Conservation (phyloP, 139 green algal species). For the Volvox africanus region DNA sequence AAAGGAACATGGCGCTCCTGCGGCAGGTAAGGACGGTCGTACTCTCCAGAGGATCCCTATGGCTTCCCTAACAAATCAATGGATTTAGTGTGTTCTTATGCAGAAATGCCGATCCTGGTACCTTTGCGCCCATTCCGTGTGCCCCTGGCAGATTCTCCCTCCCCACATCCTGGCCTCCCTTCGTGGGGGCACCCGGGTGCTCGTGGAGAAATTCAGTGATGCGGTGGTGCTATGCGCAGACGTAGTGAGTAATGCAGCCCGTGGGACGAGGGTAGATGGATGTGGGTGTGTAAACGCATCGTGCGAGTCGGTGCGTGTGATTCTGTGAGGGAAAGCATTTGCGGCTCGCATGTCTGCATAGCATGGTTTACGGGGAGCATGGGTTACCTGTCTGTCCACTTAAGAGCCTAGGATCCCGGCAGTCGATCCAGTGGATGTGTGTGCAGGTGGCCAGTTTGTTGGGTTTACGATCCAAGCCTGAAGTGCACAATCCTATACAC, state of each 20-base stretch:
- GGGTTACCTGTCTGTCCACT: too few relatives aligned
- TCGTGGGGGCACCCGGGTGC: conserved; percentile 45
- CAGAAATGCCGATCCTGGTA: too few relatives aligned
- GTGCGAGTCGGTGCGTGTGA: too few relatives aligned
- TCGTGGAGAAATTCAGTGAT: conserved; percentile 58
- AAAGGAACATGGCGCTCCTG: conserved; percentile 59
- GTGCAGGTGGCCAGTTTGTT: not conserved
- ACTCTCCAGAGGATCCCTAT: too few relatives aligned
- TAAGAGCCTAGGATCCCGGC: not conserved
- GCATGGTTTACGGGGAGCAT: too few relatives aligned
- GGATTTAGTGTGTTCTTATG: too few relatives aligned
- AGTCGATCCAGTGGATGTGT: not conserved
- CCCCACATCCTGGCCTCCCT: conserved; percentile 53
- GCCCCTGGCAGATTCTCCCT: conserved; percentile 50
- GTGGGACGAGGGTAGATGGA: not conserved
- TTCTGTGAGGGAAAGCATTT: not conserved
- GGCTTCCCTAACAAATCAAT: too few relatives aligned
- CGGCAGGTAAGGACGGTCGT: conserved; percentile 26
- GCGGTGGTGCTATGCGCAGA: conserved; percentile 48
- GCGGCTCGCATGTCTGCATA: too few relatives aligned
- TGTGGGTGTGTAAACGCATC: not conserved
- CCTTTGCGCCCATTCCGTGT: too few relatives aligned
- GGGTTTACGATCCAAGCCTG: not conserved
- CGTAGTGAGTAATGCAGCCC: conserved; percentile 27
- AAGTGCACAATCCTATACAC: not conserved